Conservation (phyloP, 192 early-diverging fungal species). For the Podochytrium sp. region DNA sequence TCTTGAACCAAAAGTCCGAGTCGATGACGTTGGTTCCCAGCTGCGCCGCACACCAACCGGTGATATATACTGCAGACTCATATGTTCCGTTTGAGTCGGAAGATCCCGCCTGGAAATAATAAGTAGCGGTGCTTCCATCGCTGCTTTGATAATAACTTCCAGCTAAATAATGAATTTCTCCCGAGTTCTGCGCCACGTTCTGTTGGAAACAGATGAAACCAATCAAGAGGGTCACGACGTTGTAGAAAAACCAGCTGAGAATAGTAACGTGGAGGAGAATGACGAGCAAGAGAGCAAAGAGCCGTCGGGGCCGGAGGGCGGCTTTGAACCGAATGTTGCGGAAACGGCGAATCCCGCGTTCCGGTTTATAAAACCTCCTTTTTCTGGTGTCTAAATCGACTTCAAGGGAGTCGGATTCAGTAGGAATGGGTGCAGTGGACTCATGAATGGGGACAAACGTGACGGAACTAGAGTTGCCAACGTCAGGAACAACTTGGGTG, state of each 20-base stretch:
- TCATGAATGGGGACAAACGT: not conserved
- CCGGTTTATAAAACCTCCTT: not conserved
- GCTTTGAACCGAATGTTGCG: conserved; percentile 3
- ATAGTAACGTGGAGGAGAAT: conserved; percentile 5
- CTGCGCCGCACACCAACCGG: conserved; percentile 12
- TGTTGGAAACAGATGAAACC: conserved; percentile 3
- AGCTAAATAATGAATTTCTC: not conserved
- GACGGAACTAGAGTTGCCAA: not conserved
- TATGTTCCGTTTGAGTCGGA: not conserved
- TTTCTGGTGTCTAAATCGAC: not conserved
- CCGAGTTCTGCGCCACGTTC: not conserved
- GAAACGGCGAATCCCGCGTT: not conserved
- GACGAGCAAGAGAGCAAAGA: not conserved
- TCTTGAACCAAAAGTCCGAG: conserved; percentile 29
- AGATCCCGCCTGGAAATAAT: not conserved
- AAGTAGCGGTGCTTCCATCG: not conserved
- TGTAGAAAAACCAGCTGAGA: conserved; percentile 27
- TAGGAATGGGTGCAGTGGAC: not conserved
- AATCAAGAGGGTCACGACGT: not conserved
- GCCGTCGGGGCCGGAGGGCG: not conserved
- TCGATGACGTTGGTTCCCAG: conserved; percentile 15
- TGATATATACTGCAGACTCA: conserved; percentile 7
- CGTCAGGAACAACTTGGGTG: conserved; percentile 15
- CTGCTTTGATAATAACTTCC: not conserved
- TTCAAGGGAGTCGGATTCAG: not conserved